Conservation (phyloP, 164 flowering plant species). For the Macadamia integrifolia region DNA sequence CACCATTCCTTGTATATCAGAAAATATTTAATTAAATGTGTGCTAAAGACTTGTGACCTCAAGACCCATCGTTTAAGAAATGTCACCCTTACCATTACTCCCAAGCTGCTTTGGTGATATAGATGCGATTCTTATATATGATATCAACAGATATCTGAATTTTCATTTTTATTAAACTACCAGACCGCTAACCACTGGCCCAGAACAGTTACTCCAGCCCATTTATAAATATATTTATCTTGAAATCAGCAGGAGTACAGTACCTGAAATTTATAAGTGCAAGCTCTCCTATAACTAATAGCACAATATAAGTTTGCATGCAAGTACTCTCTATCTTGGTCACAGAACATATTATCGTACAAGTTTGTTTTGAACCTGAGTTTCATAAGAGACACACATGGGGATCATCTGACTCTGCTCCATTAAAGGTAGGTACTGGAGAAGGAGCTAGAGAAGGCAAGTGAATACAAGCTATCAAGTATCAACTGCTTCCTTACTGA, state of each 20-base stretch:
- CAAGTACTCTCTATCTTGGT: slow-evolving; percentile 3
- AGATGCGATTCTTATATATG: too few species aligned
- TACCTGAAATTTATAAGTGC: not conserved
- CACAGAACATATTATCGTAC: not conserved
- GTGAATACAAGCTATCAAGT: not conserved
- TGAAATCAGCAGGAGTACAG: not conserved
- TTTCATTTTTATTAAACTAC: too few species aligned
- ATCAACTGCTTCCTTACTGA: slow-evolving; percentile 3
- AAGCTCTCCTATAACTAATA: not conserved
- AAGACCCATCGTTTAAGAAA: too few species aligned
- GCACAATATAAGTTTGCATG: not conserved
- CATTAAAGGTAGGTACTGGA: not conserved
- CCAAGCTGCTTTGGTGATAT: too few species aligned
- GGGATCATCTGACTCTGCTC: not conserved
- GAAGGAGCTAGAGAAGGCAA: not conserved
- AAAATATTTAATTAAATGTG: too few species aligned
- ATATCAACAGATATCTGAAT: too few species aligned
- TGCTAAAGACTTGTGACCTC: too few species aligned
- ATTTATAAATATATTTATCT: too few species aligned
- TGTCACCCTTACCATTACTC: too few species aligned
- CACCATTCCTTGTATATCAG: too few species aligned
- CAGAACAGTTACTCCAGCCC: too few species aligned
- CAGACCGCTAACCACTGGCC: too few species aligned
- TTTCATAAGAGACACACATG: not conserved
- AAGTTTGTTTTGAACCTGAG: not conserved